These are phyloP conservation scores for Rhodosporidiobolus odoratus DNA, from an alignment of 768 basidiomycete genomes.

Conservation along the genomic window DNA sequence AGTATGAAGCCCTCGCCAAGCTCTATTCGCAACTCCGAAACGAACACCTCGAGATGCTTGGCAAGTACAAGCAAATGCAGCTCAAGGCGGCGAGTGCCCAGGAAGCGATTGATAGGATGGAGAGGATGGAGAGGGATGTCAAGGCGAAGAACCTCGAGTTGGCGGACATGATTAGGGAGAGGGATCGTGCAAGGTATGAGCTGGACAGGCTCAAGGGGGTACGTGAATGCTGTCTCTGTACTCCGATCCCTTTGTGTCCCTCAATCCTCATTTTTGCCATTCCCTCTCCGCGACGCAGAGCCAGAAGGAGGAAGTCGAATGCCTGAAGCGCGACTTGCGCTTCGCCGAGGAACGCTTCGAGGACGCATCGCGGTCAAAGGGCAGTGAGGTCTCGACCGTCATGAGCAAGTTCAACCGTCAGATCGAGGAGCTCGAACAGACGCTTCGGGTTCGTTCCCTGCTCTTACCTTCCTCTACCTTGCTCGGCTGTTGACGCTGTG, in stretches of 20 bases:
- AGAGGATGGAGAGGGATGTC: conserved; percentile 94
- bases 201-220: conserved; percentile 82
- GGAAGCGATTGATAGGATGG: conserved; percentile 96
- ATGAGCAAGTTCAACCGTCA: conserved; percentile 93
- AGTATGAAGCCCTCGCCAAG: conserved; percentile 97
- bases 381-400: conserved; percentile 80
- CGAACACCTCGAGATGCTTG: conserved; percentile 93
- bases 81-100: conserved; percentile 97
- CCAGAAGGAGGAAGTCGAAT: conserved; percentile 91
- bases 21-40: conserved; percentile 96
- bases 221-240: conserved; percentile 34
- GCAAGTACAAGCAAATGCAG: conserved; percentile 95
- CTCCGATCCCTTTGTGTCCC: neutral
- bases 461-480: too few relatives aligned
- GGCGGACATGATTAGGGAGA: conserved; percentile 97
- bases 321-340: conserved; percentile 79
- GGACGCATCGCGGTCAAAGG: conserved; percentile 83
- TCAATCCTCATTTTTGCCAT: neutral
- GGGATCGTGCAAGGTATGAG: conserved; percentile 92
- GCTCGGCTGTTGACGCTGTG: too few relatives aligned
- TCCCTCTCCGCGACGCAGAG: conserved; percentile 48
- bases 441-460: conserved; percentile 65
- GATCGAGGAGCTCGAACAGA: conserved; percentile 90
- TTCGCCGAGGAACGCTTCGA: conserved; percentile 99
- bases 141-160: conserved; percentile 98